Conservation (phyloP, 2,329 filamentous ascomycete genomes). For the Pseudomassariella vexata region DNA sequence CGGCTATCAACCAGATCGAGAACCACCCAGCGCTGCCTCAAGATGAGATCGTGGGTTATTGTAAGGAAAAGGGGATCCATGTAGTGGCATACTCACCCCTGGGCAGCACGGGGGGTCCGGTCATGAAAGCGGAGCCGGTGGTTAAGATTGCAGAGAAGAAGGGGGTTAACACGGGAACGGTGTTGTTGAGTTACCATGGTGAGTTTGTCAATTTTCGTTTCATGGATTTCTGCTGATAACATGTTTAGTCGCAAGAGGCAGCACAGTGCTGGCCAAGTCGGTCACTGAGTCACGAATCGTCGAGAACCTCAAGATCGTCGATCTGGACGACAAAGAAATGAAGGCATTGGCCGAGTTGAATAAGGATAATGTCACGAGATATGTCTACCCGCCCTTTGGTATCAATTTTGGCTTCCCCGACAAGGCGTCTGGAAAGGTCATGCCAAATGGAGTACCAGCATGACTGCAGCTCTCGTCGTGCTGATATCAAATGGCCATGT, state of each 20-base stretch:
- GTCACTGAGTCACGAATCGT: conserved; percentile 63
- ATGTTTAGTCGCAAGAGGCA: conserved; percentile 53
- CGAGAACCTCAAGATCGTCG: conserved; percentile 62
- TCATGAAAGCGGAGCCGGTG: conserved; percentile 57
- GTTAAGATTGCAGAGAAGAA: conserved; percentile 61
- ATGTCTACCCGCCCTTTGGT: conserved; percentile 64
- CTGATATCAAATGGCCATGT: too few species aligned
- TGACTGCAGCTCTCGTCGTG: too few species aligned
- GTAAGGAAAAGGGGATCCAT: conserved; percentile 62
- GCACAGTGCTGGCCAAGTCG: conserved; percentile 69
- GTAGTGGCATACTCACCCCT: conserved; percentile 68
- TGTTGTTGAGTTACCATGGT: conserved; percentile 70
- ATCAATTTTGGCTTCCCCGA: conserved; percentile 69
- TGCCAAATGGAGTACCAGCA: too few species aligned
- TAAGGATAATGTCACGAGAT: conserved; percentile 51
- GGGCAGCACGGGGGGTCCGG: conserved; percentile 57
- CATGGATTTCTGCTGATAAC: background rate
- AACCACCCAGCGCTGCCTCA: conserved; percentile 68
- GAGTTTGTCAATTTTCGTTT: conserved; percentile 21
- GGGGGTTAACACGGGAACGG: conserved; percentile 51
- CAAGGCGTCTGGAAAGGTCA: conserved; percentile 35
- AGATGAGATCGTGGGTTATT: conserved; percentile 65
- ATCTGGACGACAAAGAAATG: conserved; percentile 59
- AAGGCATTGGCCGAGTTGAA: conserved; percentile 48
- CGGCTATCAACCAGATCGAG: conserved; percentile 68